These are phyloP conservation scores for Mycena rebaudengoi DNA, from an alignment of 768 basidiomycete species.

Conservation along the genomic window DNA sequence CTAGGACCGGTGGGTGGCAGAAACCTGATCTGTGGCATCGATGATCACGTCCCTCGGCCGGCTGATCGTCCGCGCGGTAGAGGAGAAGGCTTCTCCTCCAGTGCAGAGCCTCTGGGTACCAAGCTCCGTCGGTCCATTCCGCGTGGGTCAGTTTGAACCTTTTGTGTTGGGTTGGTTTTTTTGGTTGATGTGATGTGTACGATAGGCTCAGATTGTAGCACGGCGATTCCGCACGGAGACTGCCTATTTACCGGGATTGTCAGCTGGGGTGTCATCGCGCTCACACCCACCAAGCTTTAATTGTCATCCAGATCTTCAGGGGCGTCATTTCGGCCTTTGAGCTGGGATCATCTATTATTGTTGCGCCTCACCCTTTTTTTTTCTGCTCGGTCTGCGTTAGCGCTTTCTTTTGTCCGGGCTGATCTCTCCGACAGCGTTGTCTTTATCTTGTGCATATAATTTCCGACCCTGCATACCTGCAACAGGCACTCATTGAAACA, in stretches of 20 bases:
- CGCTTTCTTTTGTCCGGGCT: conserved; percentile 2
- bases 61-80: conserved; percentile 1
- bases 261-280: background rate
- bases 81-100: background rate
- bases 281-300: background rate
- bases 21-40: conserved; percentile 8
- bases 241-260: background rate
- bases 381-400: background rate
- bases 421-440: background rate
- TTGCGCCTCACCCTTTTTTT: background rate
- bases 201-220: background rate
- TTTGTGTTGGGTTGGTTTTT: background rate
- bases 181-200: background rate
- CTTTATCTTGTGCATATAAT: background rate
- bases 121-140: conserved; percentile 3
- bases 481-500: too few species aligned
- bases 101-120: background rate
- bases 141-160: too few species aligned
- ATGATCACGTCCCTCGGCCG: conserved; percentile 10
- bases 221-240: background rate
- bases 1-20: background rate
- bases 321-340: conserved; percentile 7
- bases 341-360: background rate
- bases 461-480: too few species aligned
- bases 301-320: conserved; percentile 10